Conservation (phyloP, 2,329 filamentous ascomycete species). For the Ascochyta viciae-villosae region DNA sequence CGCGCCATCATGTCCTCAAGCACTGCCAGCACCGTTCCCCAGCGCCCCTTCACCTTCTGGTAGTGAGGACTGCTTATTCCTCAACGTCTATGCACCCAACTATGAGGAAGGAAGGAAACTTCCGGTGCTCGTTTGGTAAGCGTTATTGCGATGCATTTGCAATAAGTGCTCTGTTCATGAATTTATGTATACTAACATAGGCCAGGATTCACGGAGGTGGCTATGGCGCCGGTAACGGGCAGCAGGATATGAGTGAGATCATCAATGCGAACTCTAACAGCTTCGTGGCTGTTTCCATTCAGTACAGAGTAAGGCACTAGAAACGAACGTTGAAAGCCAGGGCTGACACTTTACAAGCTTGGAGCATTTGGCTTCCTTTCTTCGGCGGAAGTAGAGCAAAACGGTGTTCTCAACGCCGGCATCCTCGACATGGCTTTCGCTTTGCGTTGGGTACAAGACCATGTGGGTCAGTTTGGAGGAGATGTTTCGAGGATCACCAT, state of each 20-base stretch:
- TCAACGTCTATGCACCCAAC: slow-evolving; percentile 46
- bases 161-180: background rate
- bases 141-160: no score
- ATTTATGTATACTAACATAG: background rate
- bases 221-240: slow-evolving; percentile 50
- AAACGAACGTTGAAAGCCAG: background rate
- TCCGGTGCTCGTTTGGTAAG: slow-evolving; percentile 42
- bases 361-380: slow-evolving; percentile 55
- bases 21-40: slow-evolving; percentile 8
- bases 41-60: slow-evolving; percentile 4
- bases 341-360: slow-evolving; percentile 33
- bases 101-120: slow-evolving; percentile 28
- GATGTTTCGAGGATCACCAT: slow-evolving; percentile 41
- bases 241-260: slow-evolving; percentile 48
- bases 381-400: slow-evolving; percentile 44
- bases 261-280: slow-evolving; percentile 58
- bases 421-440: slow-evolving; percentile 58
- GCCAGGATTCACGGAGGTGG: slow-evolving; percentile 39
- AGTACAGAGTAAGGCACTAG: slow-evolving; percentile 53
- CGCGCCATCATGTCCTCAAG: slow-evolving; percentile 27
- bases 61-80: slow-evolving; percentile 49
- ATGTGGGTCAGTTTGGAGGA: slow-evolving; percentile 47
- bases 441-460: slow-evolving; percentile 58
- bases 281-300: slow-evolving; percentile 58
- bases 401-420: slow-evolving; percentile 50